These are phyloP conservation scores for Leptoxyphium fumago DNA, from an alignment of 2,329 filamentous ascomycete species.

Conservation along the genomic window DNA sequence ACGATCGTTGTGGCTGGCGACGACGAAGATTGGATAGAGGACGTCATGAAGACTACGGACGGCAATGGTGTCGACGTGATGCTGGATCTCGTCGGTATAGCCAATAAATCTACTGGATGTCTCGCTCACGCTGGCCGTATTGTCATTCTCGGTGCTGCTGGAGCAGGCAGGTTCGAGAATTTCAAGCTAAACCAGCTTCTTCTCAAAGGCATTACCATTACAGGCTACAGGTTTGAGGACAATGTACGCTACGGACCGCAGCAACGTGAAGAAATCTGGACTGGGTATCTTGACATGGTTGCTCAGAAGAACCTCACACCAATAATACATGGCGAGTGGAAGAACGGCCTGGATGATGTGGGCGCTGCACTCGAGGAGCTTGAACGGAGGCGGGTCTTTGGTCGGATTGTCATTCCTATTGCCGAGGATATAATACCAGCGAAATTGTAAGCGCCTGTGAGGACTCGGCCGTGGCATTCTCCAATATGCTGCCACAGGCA, in stretches of 20 bases:
- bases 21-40: constrained; percentile 33
- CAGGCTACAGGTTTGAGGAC: constrained; percentile 45
- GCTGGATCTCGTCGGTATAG: constrained; percentile 43
- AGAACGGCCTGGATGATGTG: constrained; percentile 33
- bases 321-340: constrained; percentile 35
- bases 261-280: constrained; percentile 36
- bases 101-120: constrained; percentile 40
- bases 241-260: constrained; percentile 35
- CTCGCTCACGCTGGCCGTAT: constrained; percentile 39
- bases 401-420: constrained; percentile 40
- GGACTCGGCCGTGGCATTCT: too few species aligned
- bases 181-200: constrained; percentile 41
- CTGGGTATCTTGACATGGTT: constrained; percentile 35
- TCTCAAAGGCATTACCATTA: constrained; percentile 37
- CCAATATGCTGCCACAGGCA: too few species aligned
- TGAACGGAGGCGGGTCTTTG: constrained; percentile 35
- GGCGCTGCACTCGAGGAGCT: constrained; percentile 38
- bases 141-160: constrained; percentile 45
- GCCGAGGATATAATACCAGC: constrained; percentile 8
- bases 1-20: constrained; percentile 27
- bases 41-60: constrained; percentile 32
- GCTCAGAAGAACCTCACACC: constrained; percentile 34
- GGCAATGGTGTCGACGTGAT: constrained; percentile 42
- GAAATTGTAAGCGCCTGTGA: constrained; percentile 9
- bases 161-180: constrained; percentile 38